Conservation (phyloP, 495 filamentous ascomycete species). For the Pyrenula aspistea region DNA sequence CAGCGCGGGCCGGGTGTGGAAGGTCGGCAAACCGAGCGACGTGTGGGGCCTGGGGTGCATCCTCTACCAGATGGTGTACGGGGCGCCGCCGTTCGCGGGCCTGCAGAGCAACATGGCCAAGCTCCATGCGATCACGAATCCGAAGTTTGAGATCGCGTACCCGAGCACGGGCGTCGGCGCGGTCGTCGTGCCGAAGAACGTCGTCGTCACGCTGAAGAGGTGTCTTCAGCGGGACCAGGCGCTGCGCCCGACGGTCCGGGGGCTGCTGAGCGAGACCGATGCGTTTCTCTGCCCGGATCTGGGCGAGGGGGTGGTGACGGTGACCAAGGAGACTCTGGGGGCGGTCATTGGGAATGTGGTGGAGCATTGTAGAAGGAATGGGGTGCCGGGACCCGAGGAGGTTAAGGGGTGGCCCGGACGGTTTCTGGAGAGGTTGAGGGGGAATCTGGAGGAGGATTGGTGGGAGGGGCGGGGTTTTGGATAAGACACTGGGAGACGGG, state of each 20-base stretch:
- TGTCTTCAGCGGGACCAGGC: constrained; percentile 74
- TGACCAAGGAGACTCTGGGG: constrained; percentile 64
- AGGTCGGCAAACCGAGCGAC: constrained; percentile 88
- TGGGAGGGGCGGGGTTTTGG: too few relatives aligned
- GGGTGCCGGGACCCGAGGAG: constrained; percentile 60
- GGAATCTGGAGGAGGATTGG: constrained; percentile 42
- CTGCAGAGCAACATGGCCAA: constrained; percentile 69
- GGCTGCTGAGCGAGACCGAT: constrained; percentile 60
- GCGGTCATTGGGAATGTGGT: constrained; percentile 69
- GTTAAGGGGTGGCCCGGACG: constrained; percentile 55
- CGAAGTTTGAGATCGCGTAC: constrained; percentile 70
- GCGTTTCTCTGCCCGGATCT: constrained; percentile 67
- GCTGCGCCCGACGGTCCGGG: constrained; percentile 61
- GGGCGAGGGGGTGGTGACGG: constrained; percentile 51
- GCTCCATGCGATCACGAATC: constrained; percentile 80
- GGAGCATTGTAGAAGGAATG: constrained; percentile 45
- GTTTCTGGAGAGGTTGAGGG: constrained; percentile 53
- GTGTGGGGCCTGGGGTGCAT: constrained; percentile 96
- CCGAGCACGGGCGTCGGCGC: constrained; percentile 64
- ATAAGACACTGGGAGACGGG: too few relatives aligned
- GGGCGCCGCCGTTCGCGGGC: constrained; percentile 82
- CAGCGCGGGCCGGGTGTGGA: constrained; percentile 68
- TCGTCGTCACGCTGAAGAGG: constrained; percentile 60
- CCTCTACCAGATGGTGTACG: constrained; percentile 94
- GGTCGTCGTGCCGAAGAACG: constrained; percentile 51